These are phyloP conservation scores for Syzygium jambos DNA, from an alignment of 345 rosid genomes.

Conservation along the genomic window DNA sequence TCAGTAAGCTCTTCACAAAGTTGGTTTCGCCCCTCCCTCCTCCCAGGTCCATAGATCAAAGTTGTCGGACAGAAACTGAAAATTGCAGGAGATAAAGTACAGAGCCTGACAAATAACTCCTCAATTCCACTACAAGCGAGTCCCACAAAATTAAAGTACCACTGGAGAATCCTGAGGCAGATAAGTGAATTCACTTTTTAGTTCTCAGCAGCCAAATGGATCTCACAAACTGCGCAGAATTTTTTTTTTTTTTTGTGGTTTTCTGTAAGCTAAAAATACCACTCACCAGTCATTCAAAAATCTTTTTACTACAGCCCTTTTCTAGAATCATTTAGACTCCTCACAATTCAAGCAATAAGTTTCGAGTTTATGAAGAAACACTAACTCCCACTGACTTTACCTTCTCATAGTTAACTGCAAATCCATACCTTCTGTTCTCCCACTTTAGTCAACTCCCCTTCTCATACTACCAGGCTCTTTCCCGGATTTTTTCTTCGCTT, in stretches of 20 bases:
- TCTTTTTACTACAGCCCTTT: not conserved
- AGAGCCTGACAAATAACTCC: not conserved
- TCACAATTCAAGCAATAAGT: not conserved
- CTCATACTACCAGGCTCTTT: not conserved
- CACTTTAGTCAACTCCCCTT: not conserved
- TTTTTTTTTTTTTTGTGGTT: not conserved
- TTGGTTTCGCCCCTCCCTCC: not conserved
- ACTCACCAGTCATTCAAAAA: not conserved
- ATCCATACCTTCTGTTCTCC: not conserved
- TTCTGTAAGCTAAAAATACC: not conserved
- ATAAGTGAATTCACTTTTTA: not conserved
- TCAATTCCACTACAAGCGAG: not conserved
- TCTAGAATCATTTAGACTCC: not conserved
- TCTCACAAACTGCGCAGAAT: not conserved
- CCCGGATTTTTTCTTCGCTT: not conserved
- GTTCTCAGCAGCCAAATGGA: not conserved
- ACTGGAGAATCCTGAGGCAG: not conserved
- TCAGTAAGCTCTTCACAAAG: not conserved
- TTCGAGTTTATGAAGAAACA: not conserved
- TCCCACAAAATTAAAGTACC: not conserved
- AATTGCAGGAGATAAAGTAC: not conserved
- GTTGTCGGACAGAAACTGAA: not conserved
- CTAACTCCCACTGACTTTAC: not conserved
- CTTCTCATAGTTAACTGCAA: not conserved
- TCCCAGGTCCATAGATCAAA: not conserved